phyloP scores from a whole-genome alignment of 768 basidiomycete species.

The Infundibulicybe gibba region DNA sequence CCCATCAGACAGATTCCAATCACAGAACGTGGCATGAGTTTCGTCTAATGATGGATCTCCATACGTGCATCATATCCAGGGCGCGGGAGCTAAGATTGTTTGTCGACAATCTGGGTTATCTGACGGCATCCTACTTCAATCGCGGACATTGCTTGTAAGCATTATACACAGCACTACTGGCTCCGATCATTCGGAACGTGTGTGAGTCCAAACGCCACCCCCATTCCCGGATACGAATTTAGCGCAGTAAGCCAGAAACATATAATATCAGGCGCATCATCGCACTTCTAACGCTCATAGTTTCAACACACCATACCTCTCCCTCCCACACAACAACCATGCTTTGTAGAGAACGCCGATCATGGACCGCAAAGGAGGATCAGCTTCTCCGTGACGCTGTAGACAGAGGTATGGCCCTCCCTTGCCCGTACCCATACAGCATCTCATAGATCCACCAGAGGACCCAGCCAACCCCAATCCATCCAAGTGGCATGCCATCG shows the following conservation, averaged over 20 bases:
- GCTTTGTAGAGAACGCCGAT: constrained; percentile 45
- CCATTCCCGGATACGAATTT: constrained; percentile 19
- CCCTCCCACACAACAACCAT: constrained; percentile 18
- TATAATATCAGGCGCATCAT: constrained; percentile 19
- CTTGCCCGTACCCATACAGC: constrained; percentile 1
- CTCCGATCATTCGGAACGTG: constrained; percentile 18
- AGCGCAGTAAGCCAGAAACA: constrained; percentile 10
- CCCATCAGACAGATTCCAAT: constrained; percentile 18
- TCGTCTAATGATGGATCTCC: constrained; percentile 12
- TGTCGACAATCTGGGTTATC: constrained; percentile 12
- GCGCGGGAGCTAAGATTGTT: constrained; percentile 3
- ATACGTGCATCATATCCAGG: constrained; percentile 2
- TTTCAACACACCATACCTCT: constrained; percentile 12
- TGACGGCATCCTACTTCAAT: constrained; percentile 18
- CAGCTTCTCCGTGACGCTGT: constrained; percentile 50
- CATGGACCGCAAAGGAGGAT: constrained; percentile 51
- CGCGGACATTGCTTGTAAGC: constrained; percentile 12
- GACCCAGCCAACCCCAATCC: constrained; percentile 54
- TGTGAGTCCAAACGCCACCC: constrained; percentile 17
- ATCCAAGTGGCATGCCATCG: constrained; percentile 60
- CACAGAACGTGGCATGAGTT: constrained; percentile 6
- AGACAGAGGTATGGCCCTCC: constrained; percentile 31
- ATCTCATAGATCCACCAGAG: constrained; percentile 31
- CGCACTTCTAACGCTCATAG: constrained; percentile 5
- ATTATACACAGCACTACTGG: constrained; percentile 3